phyloP scores from a whole-genome alignment of 192 early-diverging fungal genomes.

The Lobosporangium transversale region DNA sequence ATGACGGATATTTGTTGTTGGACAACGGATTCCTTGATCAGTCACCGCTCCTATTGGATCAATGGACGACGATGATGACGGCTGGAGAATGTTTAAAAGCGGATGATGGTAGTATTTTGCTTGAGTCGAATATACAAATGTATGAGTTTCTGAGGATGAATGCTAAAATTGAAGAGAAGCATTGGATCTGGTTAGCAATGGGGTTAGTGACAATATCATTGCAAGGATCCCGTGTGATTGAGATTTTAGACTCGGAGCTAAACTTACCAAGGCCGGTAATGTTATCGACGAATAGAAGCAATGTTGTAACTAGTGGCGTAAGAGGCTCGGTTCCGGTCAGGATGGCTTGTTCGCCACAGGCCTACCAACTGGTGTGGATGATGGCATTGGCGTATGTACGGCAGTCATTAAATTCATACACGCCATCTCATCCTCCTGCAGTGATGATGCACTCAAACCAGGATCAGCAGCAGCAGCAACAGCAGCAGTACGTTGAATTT shows the following conservation, averaged over 20 bases:
- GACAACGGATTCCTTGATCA: slow-evolving; percentile 38
- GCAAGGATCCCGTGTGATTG: slow-evolving; percentile 1
- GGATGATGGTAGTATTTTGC: background rate
- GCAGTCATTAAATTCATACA: slow-evolving; percentile 6
- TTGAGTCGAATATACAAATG: slow-evolving; percentile 17
- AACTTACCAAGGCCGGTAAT: background rate
- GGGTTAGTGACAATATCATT: slow-evolving; percentile 33
- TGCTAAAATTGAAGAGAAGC: slow-evolving; percentile 33
- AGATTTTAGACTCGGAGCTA: background rate
- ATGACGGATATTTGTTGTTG: slow-evolving; percentile 27
- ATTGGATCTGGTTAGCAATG: slow-evolving; percentile 41
- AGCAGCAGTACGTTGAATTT: background rate
- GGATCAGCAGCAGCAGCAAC: too few species aligned
- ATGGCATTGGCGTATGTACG: slow-evolving; percentile 13
- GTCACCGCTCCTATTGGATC: slow-evolving; percentile 16
- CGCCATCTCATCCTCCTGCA: background rate
- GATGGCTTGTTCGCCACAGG: slow-evolving; percentile 44
- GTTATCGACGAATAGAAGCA: background rate
- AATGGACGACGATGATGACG: background rate
- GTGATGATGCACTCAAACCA: too few species aligned
- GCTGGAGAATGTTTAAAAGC: background rate
- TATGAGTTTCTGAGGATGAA: slow-evolving; percentile 9
- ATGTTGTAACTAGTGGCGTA: background rate
- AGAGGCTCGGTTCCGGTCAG: slow-evolving; percentile 5
- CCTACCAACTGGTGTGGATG: slow-evolving; percentile 51